Evolutionary conservation across 805 yeast species (phyloP).

Genomic region (Wickerhamiella sergipiensis): DNA sequence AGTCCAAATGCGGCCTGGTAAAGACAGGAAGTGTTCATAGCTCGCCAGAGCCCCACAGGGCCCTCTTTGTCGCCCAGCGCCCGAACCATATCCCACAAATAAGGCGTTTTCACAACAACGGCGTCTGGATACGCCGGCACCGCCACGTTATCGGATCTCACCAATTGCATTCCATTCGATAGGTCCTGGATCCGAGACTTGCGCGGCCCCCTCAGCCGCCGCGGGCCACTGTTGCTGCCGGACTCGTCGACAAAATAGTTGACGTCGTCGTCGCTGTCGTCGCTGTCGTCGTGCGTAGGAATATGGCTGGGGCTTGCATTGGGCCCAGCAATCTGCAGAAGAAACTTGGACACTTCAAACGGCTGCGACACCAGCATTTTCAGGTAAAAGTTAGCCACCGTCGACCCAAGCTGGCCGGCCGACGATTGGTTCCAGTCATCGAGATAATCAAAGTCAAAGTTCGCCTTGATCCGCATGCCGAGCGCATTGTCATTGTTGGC

Average conservation of each 20-base stretch:
- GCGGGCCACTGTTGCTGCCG: conserved; percentile 2
- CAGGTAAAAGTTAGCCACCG: conserved; percentile 55
- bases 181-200: conserved; percentile 2
- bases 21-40: conserved; percentile 70
- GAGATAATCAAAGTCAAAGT: conserved; percentile 16
- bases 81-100: conserved; percentile 25
- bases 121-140: conserved; percentile 6
- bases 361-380: conserved; percentile 71
- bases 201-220: conserved; percentile 1
- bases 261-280: conserved; percentile 31
- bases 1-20: conserved; percentile 62
- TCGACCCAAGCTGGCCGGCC: conserved; percentile 43
- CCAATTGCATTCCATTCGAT: conserved; percentile 5
- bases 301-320: not conserved
- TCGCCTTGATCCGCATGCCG: not conserved
- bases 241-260: conserved; percentile 27
- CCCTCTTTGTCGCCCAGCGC: conserved; percentile 50
- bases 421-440: conserved; percentile 32
- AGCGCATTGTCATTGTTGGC: not conserved
- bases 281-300: conserved; percentile 12
- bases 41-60: conserved; percentile 47
- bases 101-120: conserved; percentile 16
- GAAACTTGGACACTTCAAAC: conserved; percentile 64
- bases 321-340: conserved; percentile 63
- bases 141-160: not conserved